These are phyloP conservation scores for Claviceps sp. DNA, from an alignment of 2,329 filamentous ascomycete species.

Conservation along the genomic window DNA sequence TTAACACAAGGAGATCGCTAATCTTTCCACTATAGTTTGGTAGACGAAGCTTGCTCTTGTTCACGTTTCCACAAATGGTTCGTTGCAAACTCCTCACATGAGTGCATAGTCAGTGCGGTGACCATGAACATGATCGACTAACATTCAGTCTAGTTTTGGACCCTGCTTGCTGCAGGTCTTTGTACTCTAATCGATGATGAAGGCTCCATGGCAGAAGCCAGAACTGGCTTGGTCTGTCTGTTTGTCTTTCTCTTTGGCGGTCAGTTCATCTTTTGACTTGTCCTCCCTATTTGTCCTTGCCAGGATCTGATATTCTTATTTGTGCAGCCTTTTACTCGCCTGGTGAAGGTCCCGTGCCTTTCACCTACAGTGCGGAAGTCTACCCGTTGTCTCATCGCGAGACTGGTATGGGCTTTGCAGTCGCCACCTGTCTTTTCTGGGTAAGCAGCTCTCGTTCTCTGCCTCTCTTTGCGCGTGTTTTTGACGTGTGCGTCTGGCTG, in stretches of 20 bases:
- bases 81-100: not conserved
- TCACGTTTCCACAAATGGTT: constrained; percentile 55
- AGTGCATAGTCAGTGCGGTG: no score
- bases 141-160: constrained; percentile 26
- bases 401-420: constrained; percentile 50
- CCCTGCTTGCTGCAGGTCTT: constrained; percentile 31
- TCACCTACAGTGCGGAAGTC: constrained; percentile 49
- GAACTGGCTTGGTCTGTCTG: constrained; percentile 41
- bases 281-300: no score
- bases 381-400: constrained; percentile 52
- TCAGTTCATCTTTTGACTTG: not conserved
- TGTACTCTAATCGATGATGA: constrained; percentile 22
- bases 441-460: constrained; percentile 3
- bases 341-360: constrained; percentile 50
- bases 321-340: constrained; percentile 45
- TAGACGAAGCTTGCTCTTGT: constrained; percentile 45
- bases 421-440: constrained; percentile 46
- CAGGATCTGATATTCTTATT: not conserved
- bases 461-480: not conserved
- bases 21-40: constrained; percentile 30
- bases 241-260: constrained; percentile 52
- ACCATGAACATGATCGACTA: not conserved
- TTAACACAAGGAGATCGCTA: not conserved
- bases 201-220: constrained; percentile 20
- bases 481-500: not conserved